Conservation (phyloP, 345 rosid genomes). For the Acer negundo region DNA sequence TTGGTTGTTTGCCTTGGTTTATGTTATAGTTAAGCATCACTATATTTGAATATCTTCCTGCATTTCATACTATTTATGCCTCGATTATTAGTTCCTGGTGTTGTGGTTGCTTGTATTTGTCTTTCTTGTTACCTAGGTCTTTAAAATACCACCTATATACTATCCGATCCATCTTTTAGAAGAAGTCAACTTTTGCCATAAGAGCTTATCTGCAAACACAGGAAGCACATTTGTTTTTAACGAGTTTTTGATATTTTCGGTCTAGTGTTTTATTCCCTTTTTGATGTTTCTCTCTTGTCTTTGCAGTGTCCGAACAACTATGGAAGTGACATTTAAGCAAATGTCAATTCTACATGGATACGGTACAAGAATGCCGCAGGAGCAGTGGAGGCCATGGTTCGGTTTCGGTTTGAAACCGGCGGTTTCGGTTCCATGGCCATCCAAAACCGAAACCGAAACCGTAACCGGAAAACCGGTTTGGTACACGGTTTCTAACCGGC, state of each 20-base stretch:
- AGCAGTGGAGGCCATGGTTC: no score
- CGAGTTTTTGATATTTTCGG: no score
- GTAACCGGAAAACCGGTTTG: no score
- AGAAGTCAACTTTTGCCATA: no score
- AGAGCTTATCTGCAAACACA: no score
- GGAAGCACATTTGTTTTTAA: no score
- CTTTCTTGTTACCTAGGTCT: not conserved
- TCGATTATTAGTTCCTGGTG: not conserved
- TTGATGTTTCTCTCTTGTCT: not conserved
- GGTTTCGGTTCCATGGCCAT: no score
- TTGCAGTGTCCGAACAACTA: constrained; percentile 46
- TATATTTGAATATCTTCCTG: not conserved
- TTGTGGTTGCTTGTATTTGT: not conserved
- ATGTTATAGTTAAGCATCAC: not conserved
- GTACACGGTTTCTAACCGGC: no score
- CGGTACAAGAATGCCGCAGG: constrained; percentile 44
- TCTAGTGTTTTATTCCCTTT: no score
- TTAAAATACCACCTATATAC: not conserved
- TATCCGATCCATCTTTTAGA: not conserved
- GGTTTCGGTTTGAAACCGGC: no score
- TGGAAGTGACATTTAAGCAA: constrained; percentile 44
- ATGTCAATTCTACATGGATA: constrained; percentile 63
- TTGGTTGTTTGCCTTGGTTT: not conserved
- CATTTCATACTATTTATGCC: not conserved
- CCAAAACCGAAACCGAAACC: no score